Evolutionary conservation across 2,329 filamentous ascomycete genomes (phyloP), one percentile per base, ranked within the genome.

Genomic region (Periconia macrospinosa): DNA sequence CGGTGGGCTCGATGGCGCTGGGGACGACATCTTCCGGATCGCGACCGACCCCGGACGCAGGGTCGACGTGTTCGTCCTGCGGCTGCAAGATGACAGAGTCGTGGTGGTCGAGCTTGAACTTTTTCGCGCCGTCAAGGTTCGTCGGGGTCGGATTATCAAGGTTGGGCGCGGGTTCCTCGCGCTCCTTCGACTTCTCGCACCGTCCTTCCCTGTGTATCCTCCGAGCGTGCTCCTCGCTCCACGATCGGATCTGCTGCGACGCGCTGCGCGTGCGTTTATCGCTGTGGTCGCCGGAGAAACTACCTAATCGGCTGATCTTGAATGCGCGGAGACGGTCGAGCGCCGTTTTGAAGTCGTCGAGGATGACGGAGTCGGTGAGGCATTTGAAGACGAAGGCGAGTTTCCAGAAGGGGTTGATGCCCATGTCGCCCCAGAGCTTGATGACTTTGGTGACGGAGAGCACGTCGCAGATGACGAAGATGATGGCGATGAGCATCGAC

Each of bases 331-430:
- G 61, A 6, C 76, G 71, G 54, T 81, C 79, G 20, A 81, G 66
- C 0, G 78, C 79, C 2, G 84, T 86, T 63, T 87, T 87, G 79
- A 88, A 88, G 61, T 88, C 86, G 62, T 88, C 86, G 11, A 88
- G 79, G 48, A 88, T 80, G 48, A 88, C 83, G 0, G 81, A 84
- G 63, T 88, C 86, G 18, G 85, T 86, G 45, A 88, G 77, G 56
- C 86, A 88, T 70, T 88, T 88, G 77, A 86, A 87, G 19, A 87
- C 80, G 44, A 86, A 83, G 0, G 81, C 79, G 11, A 86, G 65
- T 78, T 83, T 86, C 85, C 85, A 87, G 67, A 86, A 87, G 0
- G 85, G 85, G 62, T 87, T 85, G 61, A 87, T 82, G n/a, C 83
- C 83, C 8, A 81, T 81, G 0, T 76, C 72, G 6, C 65, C 63